A percentile compares a stretch with the other conserved stretches of the same genome.
Evolutionary conservation across 805 yeast genomes (phyloP).

Genomic region (Hyphopichia homilentoma): DNA sequence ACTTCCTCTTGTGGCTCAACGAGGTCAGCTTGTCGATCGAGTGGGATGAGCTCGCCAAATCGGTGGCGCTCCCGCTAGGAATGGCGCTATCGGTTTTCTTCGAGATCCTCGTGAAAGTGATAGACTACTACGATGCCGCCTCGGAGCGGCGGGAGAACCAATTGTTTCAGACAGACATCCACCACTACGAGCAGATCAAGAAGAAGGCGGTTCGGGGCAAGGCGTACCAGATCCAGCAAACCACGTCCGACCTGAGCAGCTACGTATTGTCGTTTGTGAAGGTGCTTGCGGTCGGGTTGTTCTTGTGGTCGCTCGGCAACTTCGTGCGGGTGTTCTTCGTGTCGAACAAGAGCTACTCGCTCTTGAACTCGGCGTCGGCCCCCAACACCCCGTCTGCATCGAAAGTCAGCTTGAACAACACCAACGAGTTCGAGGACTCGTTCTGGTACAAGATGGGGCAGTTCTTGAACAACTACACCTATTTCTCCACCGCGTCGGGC

Average conservation of each 20-base stretch:
- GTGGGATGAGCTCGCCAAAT: conserved; percentile 35
- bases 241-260: too few relatives aligned
- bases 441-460: conserved; percentile 3
- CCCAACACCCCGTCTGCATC: conserved; percentile 1
- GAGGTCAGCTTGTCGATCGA: conserved; percentile 37
- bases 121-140: conserved; percentile 22
- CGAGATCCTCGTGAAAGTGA: conserved; percentile 15
- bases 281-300: too few relatives aligned
- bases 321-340: conserved; percentile 9
- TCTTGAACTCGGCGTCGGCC: conserved; percentile 20
- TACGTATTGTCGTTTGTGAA: too few relatives aligned
- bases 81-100: conserved; percentile 14
- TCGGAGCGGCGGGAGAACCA: conserved; percentile 25
- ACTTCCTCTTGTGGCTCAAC: conserved; percentile 30
- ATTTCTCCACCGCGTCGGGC: conserved; percentile 13
- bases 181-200: conserved; percentile 29
- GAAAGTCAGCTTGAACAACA: conserved; percentile 4
- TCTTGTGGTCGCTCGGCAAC: conserved; percentile 12
- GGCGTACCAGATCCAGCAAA: conserved; percentile 1
- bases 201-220: conserved; percentile 4
- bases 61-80: conserved; percentile 31
- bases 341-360: conserved; percentile 25
- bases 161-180: conserved; percentile 32
- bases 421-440: conserved; percentile 2
- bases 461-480: conserved; percentile 9